phyloP scores from a whole-genome alignment of 2,329 filamentous ascomycete genomes.

The Kalmusia sp. region DNA sequence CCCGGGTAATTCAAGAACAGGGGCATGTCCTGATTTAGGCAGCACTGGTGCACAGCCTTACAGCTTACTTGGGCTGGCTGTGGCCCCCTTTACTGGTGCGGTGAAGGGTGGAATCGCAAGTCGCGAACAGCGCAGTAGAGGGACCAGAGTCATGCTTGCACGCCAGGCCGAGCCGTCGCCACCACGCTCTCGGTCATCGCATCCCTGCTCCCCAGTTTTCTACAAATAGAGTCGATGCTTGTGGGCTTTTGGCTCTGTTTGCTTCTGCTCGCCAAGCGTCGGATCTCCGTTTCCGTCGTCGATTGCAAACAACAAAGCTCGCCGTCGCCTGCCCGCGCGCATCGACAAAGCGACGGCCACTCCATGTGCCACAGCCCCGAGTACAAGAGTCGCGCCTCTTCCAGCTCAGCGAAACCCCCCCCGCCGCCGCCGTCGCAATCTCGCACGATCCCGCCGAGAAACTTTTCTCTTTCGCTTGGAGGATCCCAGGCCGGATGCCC shows the following conservation, averaged over 20 bases:
- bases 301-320: background rate
- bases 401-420: too few relatives aligned
- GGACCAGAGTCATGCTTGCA: slow-evolving; percentile 5
- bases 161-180: background rate
- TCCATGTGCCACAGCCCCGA: background rate
- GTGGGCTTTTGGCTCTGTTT: background rate
- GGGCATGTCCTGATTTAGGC: slow-evolving; percentile 5
- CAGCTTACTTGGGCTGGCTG: background rate
- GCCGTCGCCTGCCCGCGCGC: too few relatives aligned
- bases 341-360: too few relatives aligned
- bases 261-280: background rate
- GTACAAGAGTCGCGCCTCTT: background rate
- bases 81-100: slow-evolving; percentile 2
- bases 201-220: background rate
- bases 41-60: slow-evolving; percentile 1
- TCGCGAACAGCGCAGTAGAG: background rate
- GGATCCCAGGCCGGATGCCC: background rate
- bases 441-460: background rate
- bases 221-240: slow-evolving; percentile 9
- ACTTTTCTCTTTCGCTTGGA: background rate
- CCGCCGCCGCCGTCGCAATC: too few relatives aligned
- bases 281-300: background rate
- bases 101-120: background rate
- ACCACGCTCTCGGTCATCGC: background rate
- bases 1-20: too few relatives aligned